Base-by-base conservation (phyloP, 441 rosid species). In the Isatis lusitanica region DNA sequence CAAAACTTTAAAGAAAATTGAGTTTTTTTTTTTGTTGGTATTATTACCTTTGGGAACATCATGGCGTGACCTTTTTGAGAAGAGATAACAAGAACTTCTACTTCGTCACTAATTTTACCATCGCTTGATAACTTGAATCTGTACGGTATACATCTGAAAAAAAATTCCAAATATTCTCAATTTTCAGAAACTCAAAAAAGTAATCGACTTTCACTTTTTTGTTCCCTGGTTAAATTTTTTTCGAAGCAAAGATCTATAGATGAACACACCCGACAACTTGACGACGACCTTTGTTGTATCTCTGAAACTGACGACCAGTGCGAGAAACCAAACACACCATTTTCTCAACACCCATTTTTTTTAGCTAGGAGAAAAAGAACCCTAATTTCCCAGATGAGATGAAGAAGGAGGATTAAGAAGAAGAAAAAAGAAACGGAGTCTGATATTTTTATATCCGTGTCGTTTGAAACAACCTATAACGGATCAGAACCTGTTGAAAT, bases 111-210 rank as follows among this genome's bases (percentile, higher is more conserved):
- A n/a, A 77, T 68, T 5, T 64, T 73, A 8, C 89, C 88, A 74
- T 82, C 85, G 7, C 60, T 58, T 5, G 67, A 62, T 43, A 24
- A 53, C 76, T 83, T 88, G 68, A 64, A 88, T 81, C 97, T 82
- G 68, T 94, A 94, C 0, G 98, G 98, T 65, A 93, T 84, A 83
- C 97, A 93, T 64, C 98, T 93, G 91, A 75, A 78, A 67, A 42
- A 67, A 42, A 68, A 16, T 36, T 38, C 57, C 52, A 17, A 24
- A 18, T 17, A 72, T 4, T 5, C 11, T 26, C 16, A 3, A 42
- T 12, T 1, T 42, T 44, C 4, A 70, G 70, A 39, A 60, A 81
- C 44, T 28, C 10, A 62, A 35, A 1, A 56, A 63, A 15, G 28
- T 50, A 13, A 65, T 16, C 36, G 46, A 48, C 43, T 10, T 17